phyloP scores from a whole-genome alignment of 2,329 filamentous ascomycete genomes.

The Niveomyces coronatus region DNA sequence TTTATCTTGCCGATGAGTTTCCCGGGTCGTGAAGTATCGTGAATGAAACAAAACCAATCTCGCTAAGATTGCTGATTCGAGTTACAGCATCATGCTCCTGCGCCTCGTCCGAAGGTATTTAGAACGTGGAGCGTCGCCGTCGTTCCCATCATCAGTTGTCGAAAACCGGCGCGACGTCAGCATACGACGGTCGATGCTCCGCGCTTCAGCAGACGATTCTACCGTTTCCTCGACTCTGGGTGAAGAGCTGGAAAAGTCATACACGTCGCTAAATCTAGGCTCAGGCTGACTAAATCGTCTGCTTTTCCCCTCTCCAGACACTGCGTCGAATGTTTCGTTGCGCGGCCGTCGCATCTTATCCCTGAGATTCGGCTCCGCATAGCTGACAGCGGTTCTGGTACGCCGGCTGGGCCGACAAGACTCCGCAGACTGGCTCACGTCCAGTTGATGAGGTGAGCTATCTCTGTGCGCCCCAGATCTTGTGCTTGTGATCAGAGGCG shows the following conservation, averaged over 20 bases:
- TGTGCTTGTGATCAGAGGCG: too few relatives aligned
- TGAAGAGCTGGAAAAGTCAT: conserved; percentile 43
- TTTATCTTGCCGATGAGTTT: conserved; percentile 5
- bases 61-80: conserved; percentile 9
- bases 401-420: conserved; percentile 56
- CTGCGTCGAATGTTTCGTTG: conserved; percentile 65
- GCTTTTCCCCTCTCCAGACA: conserved; percentile 52
- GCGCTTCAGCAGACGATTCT: conserved; percentile 15
- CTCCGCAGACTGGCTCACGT: conserved; percentile 45
- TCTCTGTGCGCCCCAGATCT: conserved; percentile 24
- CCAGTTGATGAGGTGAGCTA: conserved; percentile 50
- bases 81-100: conserved; percentile 51
- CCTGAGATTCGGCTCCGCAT: conserved; percentile 70
- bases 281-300: conserved; percentile 29
- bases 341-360: conserved; percentile 78
- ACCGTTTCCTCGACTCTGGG: conserved; percentile 20
- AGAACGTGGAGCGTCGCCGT: conserved; percentile 20
- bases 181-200: conserved; percentile 20
- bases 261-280: too few relatives aligned
- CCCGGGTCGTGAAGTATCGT: conserved; percentile 1
- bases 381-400: conserved; percentile 60
- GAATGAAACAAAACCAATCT: conserved; percentile 1
- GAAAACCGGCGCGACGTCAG: conserved; percentile 29
- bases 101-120: conserved; percentile 31
- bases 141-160: conserved; percentile 24